Base-by-base conservation (phyloP, 202 grass and related monocot genomes). In the Panicum hallii region DNA sequence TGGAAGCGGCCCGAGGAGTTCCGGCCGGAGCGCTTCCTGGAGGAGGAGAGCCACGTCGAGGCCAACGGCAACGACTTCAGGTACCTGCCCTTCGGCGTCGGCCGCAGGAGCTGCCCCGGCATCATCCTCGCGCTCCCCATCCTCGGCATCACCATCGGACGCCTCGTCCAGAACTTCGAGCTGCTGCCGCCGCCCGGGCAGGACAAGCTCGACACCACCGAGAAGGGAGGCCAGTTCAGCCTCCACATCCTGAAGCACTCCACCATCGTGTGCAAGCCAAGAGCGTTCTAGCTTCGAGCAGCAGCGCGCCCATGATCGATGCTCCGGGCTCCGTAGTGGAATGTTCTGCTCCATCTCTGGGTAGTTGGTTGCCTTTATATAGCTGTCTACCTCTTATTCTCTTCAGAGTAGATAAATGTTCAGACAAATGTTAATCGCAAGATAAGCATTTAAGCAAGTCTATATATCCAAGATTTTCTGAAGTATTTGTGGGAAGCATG, bases 111-210 rank as follows among this genome's bases (percentile, higher is more conserved):
- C 85, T 98, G 95, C 86, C 95, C 95, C 0, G 92, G 92, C 5
- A 97, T 97, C 79, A 90, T 97, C 87, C 92, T 94, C 41, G 95
- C 95, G 20, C 54, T 98, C 60, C 95, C 95, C 34, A 98, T 98
- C 86, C 86, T 98, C 72, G 91, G 95, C 62, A 89, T 98, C 82
- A 95, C 92, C 60, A 85, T 98, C 43, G 92, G 92, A 3, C 85
- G 87, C 84, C 79, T 95, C 45, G 91, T 98, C 17, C 92, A 95
- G 87, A 98, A 91, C 84, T 98, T 98, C 69, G 92, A 92, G 83
- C 87, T 98, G 87, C 58, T 88, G 83, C 91, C 92, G n/a, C 92
- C 93, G 42, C 87, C 87, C 0, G 92, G 92, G 17, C 54, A 85
- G 84, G 83, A 90, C 74, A 91, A 85, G 77, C 19, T 98, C 11